Percentiles rank a stretch among this genome's conserved stretches.
These are phyloP conservation scores for Fusarium robinianum DNA, from an alignment of 2,329 filamentous ascomycete genomes.

Conservation along the genomic window DNA sequence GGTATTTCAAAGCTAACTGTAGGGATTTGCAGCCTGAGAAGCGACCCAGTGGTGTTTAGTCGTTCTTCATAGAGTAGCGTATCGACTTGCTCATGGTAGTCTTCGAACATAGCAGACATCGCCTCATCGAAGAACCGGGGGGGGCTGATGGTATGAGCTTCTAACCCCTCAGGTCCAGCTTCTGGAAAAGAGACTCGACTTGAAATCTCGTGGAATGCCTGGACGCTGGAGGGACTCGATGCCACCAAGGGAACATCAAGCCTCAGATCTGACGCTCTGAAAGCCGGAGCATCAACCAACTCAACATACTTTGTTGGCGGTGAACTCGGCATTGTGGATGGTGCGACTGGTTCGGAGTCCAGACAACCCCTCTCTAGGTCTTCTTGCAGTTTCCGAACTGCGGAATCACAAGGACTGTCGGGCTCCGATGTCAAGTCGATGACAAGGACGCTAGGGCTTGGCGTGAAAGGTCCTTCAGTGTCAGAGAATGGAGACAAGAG, in stretches of 20 bases:
- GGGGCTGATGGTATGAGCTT: background rate
- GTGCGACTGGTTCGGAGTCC: constrained; percentile 26
- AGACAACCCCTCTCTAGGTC: constrained; percentile 12
- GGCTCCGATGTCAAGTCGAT: constrained; percentile 42
- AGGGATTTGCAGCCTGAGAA: constrained; percentile 38
- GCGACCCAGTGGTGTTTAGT: constrained; percentile 31
- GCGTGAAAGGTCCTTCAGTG: constrained; percentile 26
- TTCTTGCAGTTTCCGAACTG: constrained; percentile 12
- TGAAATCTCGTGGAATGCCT: too few species aligned
- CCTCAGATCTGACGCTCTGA: constrained; percentile 12
- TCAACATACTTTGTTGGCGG: constrained; percentile 3
- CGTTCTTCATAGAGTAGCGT: constrained; percentile 37
- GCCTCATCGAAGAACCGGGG: constrained; percentile 34
- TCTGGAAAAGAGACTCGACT: too few species aligned
- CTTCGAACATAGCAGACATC: constrained; percentile 29
- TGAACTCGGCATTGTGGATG: constrained; percentile 21
- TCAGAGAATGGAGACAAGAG: constrained; percentile 37
- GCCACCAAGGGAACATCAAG: constrained; percentile 33
- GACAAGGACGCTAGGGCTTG: constrained; percentile 15
- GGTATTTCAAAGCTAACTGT: constrained; percentile 34
- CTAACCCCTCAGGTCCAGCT: background rate
- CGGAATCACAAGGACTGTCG: constrained; percentile 26
- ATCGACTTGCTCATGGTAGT: constrained; percentile 11
- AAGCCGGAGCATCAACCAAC: background rate
- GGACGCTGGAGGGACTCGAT: constrained; percentile 16